Percentiles rank a stretch among this genome's conserved stretches.
phyloP scores from a whole-genome alignment of 441 rosid species.

The Populus hybrid region DNA sequence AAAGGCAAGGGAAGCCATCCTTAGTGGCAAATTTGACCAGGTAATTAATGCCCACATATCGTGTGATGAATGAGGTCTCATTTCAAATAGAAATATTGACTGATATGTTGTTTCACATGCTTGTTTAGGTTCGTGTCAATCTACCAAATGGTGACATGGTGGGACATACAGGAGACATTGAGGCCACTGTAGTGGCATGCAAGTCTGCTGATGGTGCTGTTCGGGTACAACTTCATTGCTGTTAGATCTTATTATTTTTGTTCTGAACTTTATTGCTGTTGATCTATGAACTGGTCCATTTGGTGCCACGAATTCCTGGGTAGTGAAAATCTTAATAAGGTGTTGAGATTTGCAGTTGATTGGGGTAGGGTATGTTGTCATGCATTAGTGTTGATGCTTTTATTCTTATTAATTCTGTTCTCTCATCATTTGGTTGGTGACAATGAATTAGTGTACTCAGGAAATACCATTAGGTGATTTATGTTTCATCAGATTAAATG shows the following conservation, averaged over 20 bases:
- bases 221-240: constrained; percentile 41
- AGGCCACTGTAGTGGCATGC: constrained; percentile 87
- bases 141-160: constrained; percentile 96
- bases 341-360: neutral
- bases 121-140: constrained; percentile 76
- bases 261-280: neutral
- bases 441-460: neutral
- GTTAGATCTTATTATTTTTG: neutral
- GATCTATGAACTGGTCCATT: neutral
- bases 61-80: neutral
- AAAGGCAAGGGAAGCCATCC: constrained; percentile 90
- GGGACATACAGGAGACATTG: constrained; percentile 93
- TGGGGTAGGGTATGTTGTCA: neutral
- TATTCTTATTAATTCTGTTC: neutral
- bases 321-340: neutral
- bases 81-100: neutral
- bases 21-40: constrained; percentile 85
- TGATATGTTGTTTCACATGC: constrained; percentile 4
- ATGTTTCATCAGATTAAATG: neutral
- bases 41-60: constrained; percentile 30
- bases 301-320: neutral
- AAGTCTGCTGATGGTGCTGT: constrained; percentile 92
- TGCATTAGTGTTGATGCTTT: neutral
- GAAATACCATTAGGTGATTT: neutral
- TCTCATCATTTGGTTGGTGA: neutral